Evolutionary conservation across 129 eudicot genomes (phyloP), one percentile per base, ranked within the genome.

Genomic region (Escallonia rubra): DNA sequence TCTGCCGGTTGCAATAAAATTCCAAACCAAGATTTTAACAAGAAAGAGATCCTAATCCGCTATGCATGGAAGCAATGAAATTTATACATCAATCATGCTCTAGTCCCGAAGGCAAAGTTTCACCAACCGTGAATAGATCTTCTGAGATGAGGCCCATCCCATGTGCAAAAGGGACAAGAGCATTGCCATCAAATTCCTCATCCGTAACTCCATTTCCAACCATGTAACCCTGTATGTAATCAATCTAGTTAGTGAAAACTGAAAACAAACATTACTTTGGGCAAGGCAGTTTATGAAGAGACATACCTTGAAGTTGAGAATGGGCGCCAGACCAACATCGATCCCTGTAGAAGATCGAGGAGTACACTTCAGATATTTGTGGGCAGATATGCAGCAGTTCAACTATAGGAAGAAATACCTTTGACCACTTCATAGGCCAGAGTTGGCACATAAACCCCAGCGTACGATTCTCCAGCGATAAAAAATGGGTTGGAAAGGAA

Each of bases 71-170:
- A 23, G 1, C 34, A 23, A 23, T 23, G 34, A 23, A 23, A 23
- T 23, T 23, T 23, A 23, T 23, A 23, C 34, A 59, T 16, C 67
- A 63, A 9, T 23, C 34, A 23, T 23, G 34, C 34, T 23, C 34
- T 23, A 23, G 1, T 23, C 34, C 34, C 34, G 34, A 53, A 53
- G 4, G 42, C 3, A 66, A 54, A 54, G 12, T 1, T 7, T 12
- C 34, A 74, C 58, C 14, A 74, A 93, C 98, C 84, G 72, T 63
- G 69, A 48, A 89, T 14, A 94, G 85, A 7, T 94, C 93, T 77
- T 89, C 81, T 3, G 99, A 86, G 64, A 94, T 94, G 68, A 94
- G 91, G 41, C 99, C 99, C 99, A 94, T 94, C 59, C 99, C 99
- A 42, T 94, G 99, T 43, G 77, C 93, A 74, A 94, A 94, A 8